Evolutionary conservation across 495 filamentous ascomycete genomes (phyloP), one percentile per base, ranked within the genome.

Genomic region (Aspergillus homomorphus): DNA sequence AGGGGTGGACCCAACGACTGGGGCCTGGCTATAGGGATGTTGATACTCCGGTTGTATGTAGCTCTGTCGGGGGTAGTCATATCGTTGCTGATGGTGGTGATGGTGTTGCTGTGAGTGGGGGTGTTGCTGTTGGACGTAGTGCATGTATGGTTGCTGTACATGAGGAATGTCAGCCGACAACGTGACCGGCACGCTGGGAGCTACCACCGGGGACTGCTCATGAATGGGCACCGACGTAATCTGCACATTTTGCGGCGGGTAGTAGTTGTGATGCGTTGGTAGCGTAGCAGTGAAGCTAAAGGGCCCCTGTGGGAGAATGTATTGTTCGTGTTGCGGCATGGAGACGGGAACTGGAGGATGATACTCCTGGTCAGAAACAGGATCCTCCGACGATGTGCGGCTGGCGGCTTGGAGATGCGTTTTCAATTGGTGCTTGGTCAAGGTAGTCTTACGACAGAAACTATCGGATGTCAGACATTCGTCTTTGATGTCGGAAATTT

Each of bases 401-500:
- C 70, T 71, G 54, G 72, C 72, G 51, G 81, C 84, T 51, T 82
- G 78, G 30, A 84, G 84, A 67, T 92, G 89, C 2, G 85, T 85
- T 21, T 86, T 82, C 50, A 84, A 74, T 64, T 87, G 84, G 62
- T 95, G 91, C 69, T 92, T 95, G 7, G 90, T 89, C 80, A 93
- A 84, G 19, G 91, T 93, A 10, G 90, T 92, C 67, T 93, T 92
- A 43, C 91, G 83, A 76, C 89, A 92, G 71, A 93, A 95, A 65
- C 90, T 95, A 20, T 12, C 22, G 30, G 55, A 45, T 26, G 19
- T 23, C 52, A 41, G 38, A 41, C 16, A 6, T 5, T 21, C 10
- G 41, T 45, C 50, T 45, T 23, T 23, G 23, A 24, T n/a, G 28
- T 10, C 12, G 8, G 15, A 15, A 15, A 44, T 22, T 45, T 30